These are phyloP conservation scores for Hevea brasiliensis DNA, from an alignment of 345 rosid genomes.

Conservation along the genomic window DNA sequence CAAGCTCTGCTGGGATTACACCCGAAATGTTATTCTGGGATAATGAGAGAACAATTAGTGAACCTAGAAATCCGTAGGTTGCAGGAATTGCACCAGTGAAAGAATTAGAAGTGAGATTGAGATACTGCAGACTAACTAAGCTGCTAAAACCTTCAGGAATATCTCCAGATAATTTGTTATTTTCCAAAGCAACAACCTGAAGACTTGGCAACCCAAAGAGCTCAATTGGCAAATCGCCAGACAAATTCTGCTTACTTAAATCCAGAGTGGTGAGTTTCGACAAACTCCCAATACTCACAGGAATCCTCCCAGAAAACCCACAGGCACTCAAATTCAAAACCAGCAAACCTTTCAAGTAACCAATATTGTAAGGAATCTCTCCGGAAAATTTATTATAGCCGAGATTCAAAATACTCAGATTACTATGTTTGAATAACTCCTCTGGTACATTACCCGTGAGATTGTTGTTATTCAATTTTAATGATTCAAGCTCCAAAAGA, in stretches of 20 bases:
- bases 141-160: slow-evolving; percentile 91
- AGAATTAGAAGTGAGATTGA: slow-evolving; percentile 56
- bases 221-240: slow-evolving; percentile 70
- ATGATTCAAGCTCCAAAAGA: slow-evolving; percentile 45
- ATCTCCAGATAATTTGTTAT: slow-evolving; percentile 49
- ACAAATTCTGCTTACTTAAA: slow-evolving; percentile 68
- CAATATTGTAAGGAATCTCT: slow-evolving; percentile 49
- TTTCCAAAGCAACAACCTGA: slow-evolving; percentile 58
- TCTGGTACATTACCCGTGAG: slow-evolving; percentile 57
- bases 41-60: slow-evolving; percentile 57
- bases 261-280: slow-evolving; percentile 62
- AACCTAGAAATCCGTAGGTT: slow-evolving; percentile 65
- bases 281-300: slow-evolving; percentile 48
- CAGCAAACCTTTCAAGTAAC: slow-evolving; percentile 51
- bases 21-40: slow-evolving; percentile 59
- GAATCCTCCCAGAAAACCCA: slow-evolving; percentile 68
- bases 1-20: slow-evolving; percentile 58
- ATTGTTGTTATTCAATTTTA: slow-evolving; percentile 57
- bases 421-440: slow-evolving; percentile 49
- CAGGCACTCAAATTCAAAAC: slow-evolving; percentile 68
- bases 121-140: slow-evolving; percentile 55
- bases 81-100: slow-evolving; percentile 57
- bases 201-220: slow-evolving; percentile 73
- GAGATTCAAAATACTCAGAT: slow-evolving; percentile 61
- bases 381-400: slow-evolving; percentile 60